phyloP scores from a whole-genome alignment of 331 rosid species.

The Rhamnella rubrinervis region DNA sequence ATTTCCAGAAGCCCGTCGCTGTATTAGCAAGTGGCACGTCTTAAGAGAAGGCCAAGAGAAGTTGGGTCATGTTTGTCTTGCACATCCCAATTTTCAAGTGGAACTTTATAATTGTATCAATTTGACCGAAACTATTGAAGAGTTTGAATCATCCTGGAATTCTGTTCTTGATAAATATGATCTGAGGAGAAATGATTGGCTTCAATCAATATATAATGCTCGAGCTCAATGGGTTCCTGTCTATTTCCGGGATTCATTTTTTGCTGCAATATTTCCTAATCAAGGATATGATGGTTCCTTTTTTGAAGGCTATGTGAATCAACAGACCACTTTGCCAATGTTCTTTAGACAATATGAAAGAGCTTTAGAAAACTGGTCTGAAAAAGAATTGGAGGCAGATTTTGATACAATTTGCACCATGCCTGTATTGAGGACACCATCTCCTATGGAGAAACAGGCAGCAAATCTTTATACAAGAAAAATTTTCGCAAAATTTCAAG shows the following conservation, averaged over 20 bases:
- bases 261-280: slow-evolving; percentile 75
- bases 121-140: slow-evolving; percentile 89
- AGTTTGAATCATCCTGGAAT: slow-evolving; percentile 87
- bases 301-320: slow-evolving; percentile 84
- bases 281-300: slow-evolving; percentile 74
- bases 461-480: slow-evolving; percentile 84
- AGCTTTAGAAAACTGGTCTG: slow-evolving; percentile 76
- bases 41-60: slow-evolving; percentile 94
- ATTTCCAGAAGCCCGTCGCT: slow-evolving; percentile 82
- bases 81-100: slow-evolving; percentile 73
- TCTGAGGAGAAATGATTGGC: slow-evolving; percentile 83
- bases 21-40: slow-evolving; percentile 85
- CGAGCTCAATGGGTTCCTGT: slow-evolving; percentile 94
- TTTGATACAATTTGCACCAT: slow-evolving; percentile 74
- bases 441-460: slow-evolving; percentile 96
- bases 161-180: slow-evolving; percentile 78
- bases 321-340: slow-evolving; percentile 80
- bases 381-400: slow-evolving; percentile 84
- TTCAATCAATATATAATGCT: slow-evolving; percentile 61
- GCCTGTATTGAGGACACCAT: slow-evolving; percentile 81
- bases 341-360: slow-evolving; percentile 90
- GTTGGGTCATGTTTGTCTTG: slow-evolving; percentile 72
- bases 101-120: slow-evolving; percentile 92
- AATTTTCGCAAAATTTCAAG: slow-evolving; percentile 80
- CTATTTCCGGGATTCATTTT: slow-evolving; percentile 83